Evolutionary conservation across 1,284 basidiomycete species (phyloP), one percentile per base, ranked within the genome.

Genomic region (Austroboletus olivaceoglutinosus): DNA sequence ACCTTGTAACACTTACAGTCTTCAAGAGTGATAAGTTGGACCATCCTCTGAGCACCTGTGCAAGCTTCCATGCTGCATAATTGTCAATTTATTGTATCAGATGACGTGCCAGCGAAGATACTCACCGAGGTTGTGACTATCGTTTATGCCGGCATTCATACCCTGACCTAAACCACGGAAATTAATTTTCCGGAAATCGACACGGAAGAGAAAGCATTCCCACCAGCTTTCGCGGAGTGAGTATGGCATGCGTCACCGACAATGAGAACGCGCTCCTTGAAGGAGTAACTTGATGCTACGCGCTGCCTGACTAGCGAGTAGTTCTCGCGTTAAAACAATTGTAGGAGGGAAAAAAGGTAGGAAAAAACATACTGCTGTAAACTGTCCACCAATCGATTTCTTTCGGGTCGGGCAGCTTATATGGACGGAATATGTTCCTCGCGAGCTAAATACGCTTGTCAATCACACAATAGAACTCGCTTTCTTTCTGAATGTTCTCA

Each of bases 181-280:
- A 12, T 30, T 8, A 50, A 15, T 23, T 27, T 21, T 47, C 45
- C 16, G n/a, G 25, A 23, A 7, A 12, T 22, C 33, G 7, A 27
- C 23, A 2, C 21, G 13, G 29, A 37, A 25, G 10, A 27, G 33
- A 9, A n/a, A 9, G 19, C 12, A 46, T 53, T 25, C 53, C 43
- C 22, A 76, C 86, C 80, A 72, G 80, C 68, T 73, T 83, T 91
- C 2, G 90, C 89, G 0, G 86, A 89, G 68, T 92, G 89, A 0
- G 90, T 92, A 62, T 92, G 90, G 60, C 83, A 89, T 1, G 85
- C 86, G 69, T 89, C 86, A 1, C 88, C 88, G 0, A 82, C 85
- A 53, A 91, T 90, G 67, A 91, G 91, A 2, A 91, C 76, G 1
- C 89, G 79, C 22, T 90, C 80, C 21, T 81, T 65, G 2, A 81